Percentiles rank a stretch among this genome's conserved stretches.
Evolutionary conservation across 352 stramenopile species (phyloP).

Genomic region (Pythium diclinum): DNA sequence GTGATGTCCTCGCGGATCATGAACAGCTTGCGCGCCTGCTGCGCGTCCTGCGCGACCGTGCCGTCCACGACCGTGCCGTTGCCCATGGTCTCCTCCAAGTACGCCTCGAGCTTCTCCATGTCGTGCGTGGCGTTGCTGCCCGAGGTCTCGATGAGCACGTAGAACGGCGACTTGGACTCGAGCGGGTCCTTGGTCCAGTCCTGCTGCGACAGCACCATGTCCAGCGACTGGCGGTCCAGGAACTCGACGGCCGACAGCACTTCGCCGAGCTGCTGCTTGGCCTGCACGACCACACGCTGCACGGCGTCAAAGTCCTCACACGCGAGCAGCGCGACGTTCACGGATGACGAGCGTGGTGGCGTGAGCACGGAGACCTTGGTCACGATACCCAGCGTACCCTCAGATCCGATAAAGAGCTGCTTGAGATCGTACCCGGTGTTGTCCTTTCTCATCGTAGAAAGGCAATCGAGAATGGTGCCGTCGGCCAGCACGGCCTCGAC

Average conservation of each 20-base stretch:
- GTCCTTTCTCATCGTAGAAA: slow-evolving; percentile 95
- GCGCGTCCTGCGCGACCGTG: slow-evolving; percentile 90
- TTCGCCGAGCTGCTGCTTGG: slow-evolving; percentile 90
- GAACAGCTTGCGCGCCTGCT: slow-evolving; percentile 92
- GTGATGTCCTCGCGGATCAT: slow-evolving; percentile 94
- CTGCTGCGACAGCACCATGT: slow-evolving; percentile 82
- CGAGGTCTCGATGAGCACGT: slow-evolving; percentile 96
- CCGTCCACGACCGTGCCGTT: slow-evolving; percentile 85
- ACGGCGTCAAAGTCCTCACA: slow-evolving; percentile 89
- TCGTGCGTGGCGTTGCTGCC: slow-evolving; percentile 91
- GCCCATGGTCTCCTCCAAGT: slow-evolving; percentile 74
- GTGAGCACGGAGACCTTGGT: slow-evolving; percentile 90
- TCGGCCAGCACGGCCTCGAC: slow-evolving; percentile 94
- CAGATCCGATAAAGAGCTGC: slow-evolving; percentile 96
- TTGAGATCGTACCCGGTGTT: slow-evolving; percentile 98
- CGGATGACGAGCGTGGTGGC: slow-evolving; percentile 56
- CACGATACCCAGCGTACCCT: slow-evolving; percentile 95
- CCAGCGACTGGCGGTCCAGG: slow-evolving; percentile 89
- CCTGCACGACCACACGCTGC: slow-evolving; percentile 71
- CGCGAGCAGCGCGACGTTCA: slow-evolving; percentile 90
- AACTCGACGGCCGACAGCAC: slow-evolving; percentile 96
- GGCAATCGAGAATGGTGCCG: slow-evolving; percentile 88
- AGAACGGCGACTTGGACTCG: slow-evolving; percentile 72
- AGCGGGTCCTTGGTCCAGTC: slow-evolving; percentile 70
- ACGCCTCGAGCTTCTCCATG: slow-evolving; percentile 87